Evolutionary conservation across 805 yeast genomes (phyloP).

Genomic region (Phaffomyces thermotolerans): DNA sequence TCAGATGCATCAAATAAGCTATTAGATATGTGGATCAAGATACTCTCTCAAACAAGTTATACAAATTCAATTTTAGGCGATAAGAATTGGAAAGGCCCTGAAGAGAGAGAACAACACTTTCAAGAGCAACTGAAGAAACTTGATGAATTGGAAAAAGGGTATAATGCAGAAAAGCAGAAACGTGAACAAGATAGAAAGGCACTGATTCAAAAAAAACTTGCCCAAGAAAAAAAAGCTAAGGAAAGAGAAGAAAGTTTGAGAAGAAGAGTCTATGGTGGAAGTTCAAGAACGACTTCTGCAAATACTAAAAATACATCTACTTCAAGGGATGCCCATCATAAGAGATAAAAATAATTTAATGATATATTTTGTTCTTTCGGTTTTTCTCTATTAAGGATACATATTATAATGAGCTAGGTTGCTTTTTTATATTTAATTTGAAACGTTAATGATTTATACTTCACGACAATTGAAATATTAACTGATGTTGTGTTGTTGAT

Average conservation of each 20-base stretch:
- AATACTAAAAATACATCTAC: background rate
- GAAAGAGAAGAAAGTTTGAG: constrained; percentile 23
- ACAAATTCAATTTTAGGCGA: constrained; percentile 41
- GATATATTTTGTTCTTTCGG: too few relatives aligned
- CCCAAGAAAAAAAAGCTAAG: constrained; percentile 15
- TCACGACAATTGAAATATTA: too few relatives aligned
- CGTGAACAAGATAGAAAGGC: constrained; percentile 22
- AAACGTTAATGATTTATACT: background rate
- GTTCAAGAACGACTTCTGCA: background rate
- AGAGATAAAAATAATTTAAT: background rate
- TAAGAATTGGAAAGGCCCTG: constrained; percentile 31
- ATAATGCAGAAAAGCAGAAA: constrained; percentile 17
- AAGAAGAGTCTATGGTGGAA: constrained; percentile 24
- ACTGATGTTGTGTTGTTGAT: too few relatives aligned
- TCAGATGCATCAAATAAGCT: constrained; percentile 42
- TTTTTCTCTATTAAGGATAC: background rate
- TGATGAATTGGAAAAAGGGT: constrained; percentile 23
- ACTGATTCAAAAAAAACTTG: constrained; percentile 11
- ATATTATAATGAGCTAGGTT: too few relatives aligned
- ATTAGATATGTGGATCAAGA: constrained; percentile 53
- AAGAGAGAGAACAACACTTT: constrained; percentile 20
- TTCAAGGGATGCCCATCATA: background rate
- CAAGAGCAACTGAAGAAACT: constrained; percentile 21
- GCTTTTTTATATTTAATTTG: too few relatives aligned
- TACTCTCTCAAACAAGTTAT: constrained; percentile 54